Evolutionary conservation across 768 basidiomycete species (phyloP).

Genomic region (Russula dissimulans): DNA sequence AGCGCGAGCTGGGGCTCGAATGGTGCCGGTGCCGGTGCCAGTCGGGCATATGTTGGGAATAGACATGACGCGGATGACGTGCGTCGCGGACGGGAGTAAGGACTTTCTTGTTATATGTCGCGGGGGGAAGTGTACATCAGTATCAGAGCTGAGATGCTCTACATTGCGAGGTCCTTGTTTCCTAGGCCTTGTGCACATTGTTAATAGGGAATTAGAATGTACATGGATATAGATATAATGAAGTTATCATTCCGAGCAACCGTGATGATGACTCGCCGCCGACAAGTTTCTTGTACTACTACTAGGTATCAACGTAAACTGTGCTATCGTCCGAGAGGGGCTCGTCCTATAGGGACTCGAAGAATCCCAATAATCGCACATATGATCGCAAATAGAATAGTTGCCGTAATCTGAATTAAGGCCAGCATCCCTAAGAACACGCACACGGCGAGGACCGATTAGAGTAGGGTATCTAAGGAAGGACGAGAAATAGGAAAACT

Average conservation of each 20-base stretch:
- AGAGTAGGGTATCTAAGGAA: slow-evolving; percentile 17
- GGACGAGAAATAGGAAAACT: not conserved
- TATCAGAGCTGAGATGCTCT: not conserved
- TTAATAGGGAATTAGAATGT: not conserved
- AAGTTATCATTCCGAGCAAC: too few relatives aligned
- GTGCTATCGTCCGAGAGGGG: not conserved
- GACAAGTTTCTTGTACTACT: not conserved
- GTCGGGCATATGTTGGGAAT: not conserved
- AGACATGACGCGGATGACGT: not conserved
- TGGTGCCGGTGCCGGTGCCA: too few relatives aligned
- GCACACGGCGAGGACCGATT: slow-evolving; percentile 12
- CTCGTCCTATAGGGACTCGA: not conserved
- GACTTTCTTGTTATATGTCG: too few relatives aligned
- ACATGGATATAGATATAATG: not conserved
- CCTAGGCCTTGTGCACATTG: not conserved
- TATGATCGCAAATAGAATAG: not conserved
- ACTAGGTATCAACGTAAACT: not conserved
- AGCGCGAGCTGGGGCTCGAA: too few relatives aligned
- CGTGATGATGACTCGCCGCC: too few relatives aligned
- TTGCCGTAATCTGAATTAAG: slow-evolving; percentile 7
- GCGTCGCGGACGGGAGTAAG: not conserved
- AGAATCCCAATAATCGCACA: not conserved
- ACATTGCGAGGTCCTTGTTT: not conserved
- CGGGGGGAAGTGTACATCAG: too few relatives aligned
- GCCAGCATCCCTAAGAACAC: slow-evolving; percentile 8